phyloP scores from a whole-genome alignment of 371 early-diverging fungal species.

The Entomophthora muscae region DNA sequence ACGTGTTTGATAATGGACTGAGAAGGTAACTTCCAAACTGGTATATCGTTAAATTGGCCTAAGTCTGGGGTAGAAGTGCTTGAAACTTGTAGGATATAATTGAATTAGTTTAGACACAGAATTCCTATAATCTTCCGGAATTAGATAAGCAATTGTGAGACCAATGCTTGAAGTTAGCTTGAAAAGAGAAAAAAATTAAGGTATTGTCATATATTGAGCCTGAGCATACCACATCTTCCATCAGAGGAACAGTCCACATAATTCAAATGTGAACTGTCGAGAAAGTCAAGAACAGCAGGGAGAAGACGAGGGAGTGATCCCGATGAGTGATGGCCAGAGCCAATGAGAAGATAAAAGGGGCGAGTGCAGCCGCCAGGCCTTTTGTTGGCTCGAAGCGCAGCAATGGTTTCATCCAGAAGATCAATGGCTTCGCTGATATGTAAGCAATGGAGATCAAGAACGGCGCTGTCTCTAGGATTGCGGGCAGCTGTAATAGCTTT shows the following conservation, averaged over 20 bases:
- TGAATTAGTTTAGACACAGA: too few species aligned
- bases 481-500: slow-evolving; percentile 29
- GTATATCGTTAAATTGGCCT: too few species aligned
- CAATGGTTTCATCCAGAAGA: slow-evolving; percentile 26
- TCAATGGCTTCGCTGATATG: slow-evolving; percentile 34
- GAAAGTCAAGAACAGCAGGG: slow-evolving; percentile 19
- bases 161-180: too few species aligned
- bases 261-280: slow-evolving; percentile 18
- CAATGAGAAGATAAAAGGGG: slow-evolving; percentile 28
- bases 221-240: slow-evolving; percentile 9
- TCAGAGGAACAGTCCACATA: slow-evolving; percentile 8
- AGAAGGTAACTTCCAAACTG: too few species aligned
- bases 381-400: slow-evolving; percentile 19
- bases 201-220: slow-evolving; percentile 13
- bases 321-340: slow-evolving; percentile 24
- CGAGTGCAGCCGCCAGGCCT: slow-evolving; percentile 13
- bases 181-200: too few species aligned
- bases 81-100: too few species aligned
- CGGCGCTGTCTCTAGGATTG: slow-evolving; percentile 18
- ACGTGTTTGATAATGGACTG: too few species aligned
- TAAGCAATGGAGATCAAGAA: slow-evolving; percentile 40
- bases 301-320: slow-evolving; percentile 14
- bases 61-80: too few species aligned
- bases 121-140: too few species aligned
- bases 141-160: too few species aligned